phyloP scores from a whole-genome alignment of 2,329 filamentous ascomycete species.

The Albophoma yamanashiensis region DNA sequence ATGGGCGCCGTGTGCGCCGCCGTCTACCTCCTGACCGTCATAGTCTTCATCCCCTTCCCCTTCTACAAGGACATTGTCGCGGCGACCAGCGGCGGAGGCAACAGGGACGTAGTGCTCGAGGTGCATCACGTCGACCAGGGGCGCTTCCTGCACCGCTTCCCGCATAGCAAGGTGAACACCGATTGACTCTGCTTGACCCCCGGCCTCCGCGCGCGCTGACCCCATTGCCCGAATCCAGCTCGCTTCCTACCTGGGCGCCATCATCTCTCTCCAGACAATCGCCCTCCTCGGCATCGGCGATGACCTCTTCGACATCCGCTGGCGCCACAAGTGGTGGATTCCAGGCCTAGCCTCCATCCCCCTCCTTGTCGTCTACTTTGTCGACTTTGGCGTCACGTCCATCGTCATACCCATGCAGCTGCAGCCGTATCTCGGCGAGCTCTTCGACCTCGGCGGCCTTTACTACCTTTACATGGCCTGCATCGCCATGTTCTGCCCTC shows the following conservation, averaged over 20 bases:
- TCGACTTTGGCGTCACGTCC: slow-evolving; percentile 94
- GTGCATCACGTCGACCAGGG: slow-evolving; percentile 67
- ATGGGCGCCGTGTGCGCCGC: slow-evolving; percentile 93
- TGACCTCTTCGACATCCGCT: slow-evolving; percentile 95
- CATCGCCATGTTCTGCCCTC: slow-evolving; percentile 93
- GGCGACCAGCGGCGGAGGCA: slow-evolving; percentile 86
- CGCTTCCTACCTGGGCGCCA: slow-evolving; percentile 86
- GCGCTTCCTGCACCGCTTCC: slow-evolving; percentile 81
- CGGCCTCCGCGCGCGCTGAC: neutral
- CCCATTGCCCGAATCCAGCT: slow-evolving; percentile 41
- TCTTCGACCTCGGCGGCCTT: slow-evolving; percentile 69
- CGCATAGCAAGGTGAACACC: slow-evolving; percentile 70
- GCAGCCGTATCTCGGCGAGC: slow-evolving; percentile 71
- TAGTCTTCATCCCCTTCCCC: slow-evolving; percentile 89
- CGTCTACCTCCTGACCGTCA: slow-evolving; percentile 81
- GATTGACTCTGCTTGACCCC: no score
- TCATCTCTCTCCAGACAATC: slow-evolving; percentile 84
- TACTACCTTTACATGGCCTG: slow-evolving; percentile 98
- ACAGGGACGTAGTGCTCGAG: slow-evolving; percentile 73
- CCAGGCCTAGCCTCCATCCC: slow-evolving; percentile 89
- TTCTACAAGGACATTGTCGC: slow-evolving; percentile 98
- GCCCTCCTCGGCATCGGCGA: slow-evolving; percentile 88
- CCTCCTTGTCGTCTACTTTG: slow-evolving; percentile 92
- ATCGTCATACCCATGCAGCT: slow-evolving; percentile 85
- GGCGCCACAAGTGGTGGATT: slow-evolving; percentile 98